Evolutionary conservation across 768 basidiomycete species (phyloP).

Genomic region (Agaricus subrufescens): DNA sequence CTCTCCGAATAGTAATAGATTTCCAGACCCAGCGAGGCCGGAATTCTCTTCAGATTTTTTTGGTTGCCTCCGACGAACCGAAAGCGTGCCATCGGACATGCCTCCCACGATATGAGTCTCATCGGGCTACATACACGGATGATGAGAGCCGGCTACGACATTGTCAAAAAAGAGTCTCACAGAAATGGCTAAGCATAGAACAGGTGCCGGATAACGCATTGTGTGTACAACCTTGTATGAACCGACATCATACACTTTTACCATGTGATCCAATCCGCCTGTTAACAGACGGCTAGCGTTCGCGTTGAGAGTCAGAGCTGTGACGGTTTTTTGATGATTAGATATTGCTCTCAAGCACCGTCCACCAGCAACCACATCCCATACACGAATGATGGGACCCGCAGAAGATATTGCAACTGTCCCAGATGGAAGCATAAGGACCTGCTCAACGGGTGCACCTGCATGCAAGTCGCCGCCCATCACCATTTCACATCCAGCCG

Average conservation of each 20-base stretch:
- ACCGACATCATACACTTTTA: slow-evolving; percentile 96
- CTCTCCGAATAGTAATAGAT: slow-evolving; percentile 5
- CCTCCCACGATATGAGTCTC: slow-evolving; percentile 95
- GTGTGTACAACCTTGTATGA: slow-evolving; percentile 96
- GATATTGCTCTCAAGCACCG: slow-evolving; percentile 87
- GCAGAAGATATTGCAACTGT: slow-evolving; percentile 82
- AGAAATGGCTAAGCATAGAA: slow-evolving; percentile 88
- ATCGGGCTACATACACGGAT: slow-evolving; percentile 61
- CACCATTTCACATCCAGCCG: slow-evolving; percentile 78
- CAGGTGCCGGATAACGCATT: slow-evolving; percentile 94
- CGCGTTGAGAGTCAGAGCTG: slow-evolving; percentile 78
- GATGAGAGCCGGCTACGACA: slow-evolving; percentile 5
- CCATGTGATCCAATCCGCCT: slow-evolving; percentile 93
- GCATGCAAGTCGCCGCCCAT: slow-evolving; percentile 49
- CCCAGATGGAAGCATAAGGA: slow-evolving; percentile 88
- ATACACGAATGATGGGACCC: slow-evolving; percentile 89
- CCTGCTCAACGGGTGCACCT: slow-evolving; percentile 80
- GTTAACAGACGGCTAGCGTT: slow-evolving; percentile 77
- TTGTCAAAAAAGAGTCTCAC: slow-evolving; percentile 39
- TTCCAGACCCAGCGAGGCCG: slow-evolving; percentile 11
- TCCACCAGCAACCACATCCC: slow-evolving; percentile 92
- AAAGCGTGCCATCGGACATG: slow-evolving; percentile 98
- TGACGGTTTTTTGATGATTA: slow-evolving; percentile 98
- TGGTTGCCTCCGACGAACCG: slow-evolving; percentile 83
- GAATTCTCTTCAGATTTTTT: slow-evolving; percentile 60